phyloP scores from a whole-genome alignment of 129 eudicot genomes.

The Calendula officinalis region DNA sequence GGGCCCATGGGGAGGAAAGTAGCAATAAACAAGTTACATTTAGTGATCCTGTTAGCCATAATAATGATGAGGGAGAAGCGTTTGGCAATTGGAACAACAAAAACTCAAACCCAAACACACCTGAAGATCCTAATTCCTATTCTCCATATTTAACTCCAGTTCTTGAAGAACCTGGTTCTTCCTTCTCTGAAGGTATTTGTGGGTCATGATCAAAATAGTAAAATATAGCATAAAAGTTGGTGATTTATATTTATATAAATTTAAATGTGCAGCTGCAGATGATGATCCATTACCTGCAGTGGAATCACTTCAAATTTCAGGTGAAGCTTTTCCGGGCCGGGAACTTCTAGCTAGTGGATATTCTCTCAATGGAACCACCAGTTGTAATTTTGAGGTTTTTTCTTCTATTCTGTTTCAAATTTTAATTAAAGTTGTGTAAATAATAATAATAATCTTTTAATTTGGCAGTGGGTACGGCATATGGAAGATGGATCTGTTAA shows the following conservation, averaged over 20 bases:
- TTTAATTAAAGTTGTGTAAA: not conserved
- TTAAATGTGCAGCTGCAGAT: conserved; percentile 65
- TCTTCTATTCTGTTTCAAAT: conserved; percentile 6
- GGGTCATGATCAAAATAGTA: too few species aligned
- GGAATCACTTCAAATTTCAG: conserved; percentile 81
- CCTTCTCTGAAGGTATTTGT: conserved; percentile 73
- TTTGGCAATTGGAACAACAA: conserved; percentile 57
- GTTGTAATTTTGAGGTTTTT: conserved; percentile 86
- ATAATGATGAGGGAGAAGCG: conserved; percentile 48
- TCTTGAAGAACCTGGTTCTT: conserved; percentile 87
- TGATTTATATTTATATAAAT: too few species aligned
- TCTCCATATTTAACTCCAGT: conserved; percentile 79
- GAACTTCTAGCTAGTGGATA: conserved; percentile 82
- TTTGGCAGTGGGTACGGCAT: conserved; percentile 89
- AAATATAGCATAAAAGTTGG: too few species aligned
- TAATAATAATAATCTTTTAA: not conserved
- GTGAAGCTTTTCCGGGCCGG: conserved; percentile 84
- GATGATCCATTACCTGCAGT: conserved; percentile 89
- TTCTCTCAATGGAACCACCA: conserved; percentile 86
- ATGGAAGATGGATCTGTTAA: conserved; percentile 86
- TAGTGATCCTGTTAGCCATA: conserved; percentile 58
- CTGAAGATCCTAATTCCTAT: conserved; percentile 60
- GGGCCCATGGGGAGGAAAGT: conserved; percentile 46
- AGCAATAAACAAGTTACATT: conserved; percentile 62
- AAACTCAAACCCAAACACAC: conserved; percentile 25